phyloP scores from a whole-genome alignment of 192 early-diverging fungal species.

The Obelidium mucronatum region DNA sequence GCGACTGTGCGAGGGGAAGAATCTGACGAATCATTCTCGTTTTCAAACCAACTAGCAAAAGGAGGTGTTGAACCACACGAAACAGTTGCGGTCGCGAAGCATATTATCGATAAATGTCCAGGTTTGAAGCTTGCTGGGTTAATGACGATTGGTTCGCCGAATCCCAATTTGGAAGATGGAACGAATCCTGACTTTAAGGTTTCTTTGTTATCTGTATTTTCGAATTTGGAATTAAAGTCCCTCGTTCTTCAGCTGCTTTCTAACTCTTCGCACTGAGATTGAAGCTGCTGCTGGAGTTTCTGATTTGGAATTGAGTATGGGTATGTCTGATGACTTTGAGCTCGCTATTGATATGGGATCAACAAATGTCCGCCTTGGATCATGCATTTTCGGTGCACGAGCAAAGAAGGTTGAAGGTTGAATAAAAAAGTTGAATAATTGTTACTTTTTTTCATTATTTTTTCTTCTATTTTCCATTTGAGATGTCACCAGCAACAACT shows the following conservation, averaged over 20 bases:
- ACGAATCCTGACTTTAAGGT: slow-evolving; percentile 82
- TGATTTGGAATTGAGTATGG: slow-evolving; percentile 89
- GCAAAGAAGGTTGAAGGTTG: slow-evolving; percentile 8
- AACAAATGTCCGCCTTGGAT: slow-evolving; percentile 94
- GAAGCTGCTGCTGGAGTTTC: slow-evolving; percentile 12
- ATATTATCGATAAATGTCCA: slow-evolving; percentile 71
- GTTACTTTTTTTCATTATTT: not conserved
- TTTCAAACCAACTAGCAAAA: slow-evolving; percentile 68
- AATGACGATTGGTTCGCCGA: slow-evolving; percentile 95
- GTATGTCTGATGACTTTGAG: slow-evolving; percentile 96
- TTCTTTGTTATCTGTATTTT: not conserved
- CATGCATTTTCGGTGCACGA: slow-evolving; percentile 84
- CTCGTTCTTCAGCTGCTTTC: not conserved
- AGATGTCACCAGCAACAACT: not conserved
- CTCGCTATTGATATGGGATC: slow-evolving; percentile 84
- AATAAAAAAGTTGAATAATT: not conserved
- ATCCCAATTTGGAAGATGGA: slow-evolving; percentile 48
- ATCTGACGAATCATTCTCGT: no score
- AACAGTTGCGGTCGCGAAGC: slow-evolving; percentile 61
- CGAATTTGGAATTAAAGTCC: not conserved
- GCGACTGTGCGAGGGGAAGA: no score
- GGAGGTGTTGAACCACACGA: slow-evolving; percentile 72
- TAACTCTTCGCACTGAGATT: slow-evolving; percentile 11
- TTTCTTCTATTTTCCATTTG: not conserved
- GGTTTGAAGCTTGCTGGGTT: slow-evolving; percentile 79